Conservation (phyloP, 2,329 filamentous ascomycete species). For the Domatiomyces catenatus region DNA sequence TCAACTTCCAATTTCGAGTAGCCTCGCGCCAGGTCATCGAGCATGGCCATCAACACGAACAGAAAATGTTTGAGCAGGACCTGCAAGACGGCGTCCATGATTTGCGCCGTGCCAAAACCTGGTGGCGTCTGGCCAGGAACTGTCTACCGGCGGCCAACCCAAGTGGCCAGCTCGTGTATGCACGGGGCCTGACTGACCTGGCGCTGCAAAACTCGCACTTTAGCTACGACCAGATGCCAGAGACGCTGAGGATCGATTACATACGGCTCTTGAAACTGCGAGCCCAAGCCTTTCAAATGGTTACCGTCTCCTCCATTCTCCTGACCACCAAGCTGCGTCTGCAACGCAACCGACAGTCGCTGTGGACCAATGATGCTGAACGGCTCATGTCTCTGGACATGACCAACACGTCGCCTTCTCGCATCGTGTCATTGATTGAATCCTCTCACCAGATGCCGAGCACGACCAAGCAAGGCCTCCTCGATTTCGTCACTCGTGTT, state of each 20-base stretch:
- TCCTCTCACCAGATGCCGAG: constrained; percentile 35
- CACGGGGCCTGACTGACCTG: constrained; percentile 44
- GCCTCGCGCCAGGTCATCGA: constrained; percentile 45
- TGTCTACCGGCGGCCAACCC: constrained; percentile 1
- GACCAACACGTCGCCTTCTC: constrained; percentile 22
- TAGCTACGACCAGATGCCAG: constrained; percentile 39
- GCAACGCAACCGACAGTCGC: constrained; percentile 47
- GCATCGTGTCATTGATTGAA: constrained; percentile 32
- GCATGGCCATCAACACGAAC: constrained; percentile 47
- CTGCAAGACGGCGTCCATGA: constrained; percentile 36
- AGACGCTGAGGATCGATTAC: constrained; percentile 44
- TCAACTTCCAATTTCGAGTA: constrained; percentile 49
- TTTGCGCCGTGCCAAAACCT: constrained; percentile 36
- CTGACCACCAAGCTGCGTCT: constrained; percentile 51
- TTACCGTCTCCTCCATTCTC: constrained; percentile 46
- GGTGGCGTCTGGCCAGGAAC: constrained; percentile 17
- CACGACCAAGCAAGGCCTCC: constrained; percentile 29
- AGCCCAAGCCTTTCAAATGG: constrained; percentile 40
- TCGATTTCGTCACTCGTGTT: constrained; percentile 35
- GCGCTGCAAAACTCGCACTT: constrained; percentile 38
- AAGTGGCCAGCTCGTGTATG: constrained; percentile 32
- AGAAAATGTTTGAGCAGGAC: constrained; percentile 41
- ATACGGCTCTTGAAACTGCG: constrained; percentile 39
- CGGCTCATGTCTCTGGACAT: constrained; percentile 39
- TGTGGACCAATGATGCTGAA: constrained; percentile 47